Conservation (phyloP, 108 stramenopile species). For the Conticribra guillardii region DNA sequence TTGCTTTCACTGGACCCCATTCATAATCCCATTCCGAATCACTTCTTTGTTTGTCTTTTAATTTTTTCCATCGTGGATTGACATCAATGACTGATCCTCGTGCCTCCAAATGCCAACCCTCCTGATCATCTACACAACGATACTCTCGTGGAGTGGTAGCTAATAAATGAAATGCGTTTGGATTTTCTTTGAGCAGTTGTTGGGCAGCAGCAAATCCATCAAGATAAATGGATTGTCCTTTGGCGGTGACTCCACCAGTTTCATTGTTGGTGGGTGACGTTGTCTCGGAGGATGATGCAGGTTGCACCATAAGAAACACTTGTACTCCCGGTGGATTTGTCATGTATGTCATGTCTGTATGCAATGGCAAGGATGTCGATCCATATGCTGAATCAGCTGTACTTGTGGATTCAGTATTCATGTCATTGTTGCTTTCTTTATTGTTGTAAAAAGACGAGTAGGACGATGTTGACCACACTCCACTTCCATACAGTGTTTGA, state of each 20-base stretch:
- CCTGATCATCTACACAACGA: slow-evolving; percentile 62
- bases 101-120: slow-evolving; percentile 85
- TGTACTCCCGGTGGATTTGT: slow-evolving; percentile 84
- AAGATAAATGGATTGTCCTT: slow-evolving; percentile 57
- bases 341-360: slow-evolving; percentile 87
- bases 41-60: not conserved
- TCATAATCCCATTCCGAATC: not conserved
- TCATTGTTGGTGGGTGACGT: not conserved
- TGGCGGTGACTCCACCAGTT: slow-evolving; percentile 13
- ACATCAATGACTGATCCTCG: slow-evolving; percentile 68
- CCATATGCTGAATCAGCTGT: slow-evolving; percentile 87
- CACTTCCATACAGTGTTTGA: slow-evolving; percentile 78
- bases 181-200: slow-evolving; percentile 49
- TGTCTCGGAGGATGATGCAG: slow-evolving; percentile 38
- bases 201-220: slow-evolving; percentile 82
- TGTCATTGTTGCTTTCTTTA: slow-evolving; percentile 27
- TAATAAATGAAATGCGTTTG: slow-evolving; percentile 63
- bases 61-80: slow-evolving; percentile 8
- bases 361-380: slow-evolving; percentile 71
- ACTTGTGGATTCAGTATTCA: too few species aligned
- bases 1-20: slow-evolving; percentile 55
- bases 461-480: slow-evolving; percentile 77
- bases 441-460: slow-evolving; percentile 42
- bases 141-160: slow-evolving; percentile 60
- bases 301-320: slow-evolving; percentile 85